Evolutionary conservation across 495 filamentous ascomycete genomes (phyloP).

Genomic region (Delitschia confertaspora): DNA sequence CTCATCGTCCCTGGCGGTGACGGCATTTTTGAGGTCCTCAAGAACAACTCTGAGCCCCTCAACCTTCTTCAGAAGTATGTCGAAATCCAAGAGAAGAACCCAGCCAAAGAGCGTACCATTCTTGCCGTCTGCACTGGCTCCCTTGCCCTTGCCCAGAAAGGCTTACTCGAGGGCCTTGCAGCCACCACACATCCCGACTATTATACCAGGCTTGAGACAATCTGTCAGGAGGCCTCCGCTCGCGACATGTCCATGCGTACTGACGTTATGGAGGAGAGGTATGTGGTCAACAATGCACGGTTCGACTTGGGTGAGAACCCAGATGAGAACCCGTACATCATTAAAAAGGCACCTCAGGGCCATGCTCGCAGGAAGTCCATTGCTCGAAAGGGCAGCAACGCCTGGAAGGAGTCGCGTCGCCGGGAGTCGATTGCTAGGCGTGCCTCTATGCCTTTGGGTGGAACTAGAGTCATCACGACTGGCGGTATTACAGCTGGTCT

Average conservation of each 20-base stretch:
- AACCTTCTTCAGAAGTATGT: conserved; percentile 56
- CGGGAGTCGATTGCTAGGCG: conserved; percentile 60
- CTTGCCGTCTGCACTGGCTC: conserved; percentile 69
- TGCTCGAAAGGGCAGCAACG: conserved; percentile 63
- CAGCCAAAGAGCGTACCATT: conserved; percentile 60
- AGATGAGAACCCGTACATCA: conserved; percentile 67
- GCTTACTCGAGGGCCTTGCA: conserved; percentile 61
- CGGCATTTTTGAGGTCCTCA: conserved; percentile 42
- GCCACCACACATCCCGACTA: conserved; percentile 44
- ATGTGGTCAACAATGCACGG: conserved; percentile 70
- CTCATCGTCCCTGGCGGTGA: conserved; percentile 59
- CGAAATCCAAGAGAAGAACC: conserved; percentile 58
- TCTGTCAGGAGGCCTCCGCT: conserved; percentile 57
- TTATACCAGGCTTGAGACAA: conserved; percentile 49
- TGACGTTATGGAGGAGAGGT: conserved; percentile 68
- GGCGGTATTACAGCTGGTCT: conserved; percentile 69
- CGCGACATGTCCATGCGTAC: conserved; percentile 51
- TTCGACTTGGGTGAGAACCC: conserved; percentile 63
- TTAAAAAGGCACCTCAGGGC: conserved; percentile 53
- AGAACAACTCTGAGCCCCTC: conserved; percentile 52
- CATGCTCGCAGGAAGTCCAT: conserved; percentile 45
- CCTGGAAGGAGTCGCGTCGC: conserved; percentile 54
- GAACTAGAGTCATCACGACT: conserved; percentile 65
- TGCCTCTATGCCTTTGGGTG: conserved; percentile 55
- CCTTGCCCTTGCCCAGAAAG: conserved; percentile 61